Base-by-base conservation (phyloP, 129 eudicot species). In the Smallanthus sonchifolius region DNA sequence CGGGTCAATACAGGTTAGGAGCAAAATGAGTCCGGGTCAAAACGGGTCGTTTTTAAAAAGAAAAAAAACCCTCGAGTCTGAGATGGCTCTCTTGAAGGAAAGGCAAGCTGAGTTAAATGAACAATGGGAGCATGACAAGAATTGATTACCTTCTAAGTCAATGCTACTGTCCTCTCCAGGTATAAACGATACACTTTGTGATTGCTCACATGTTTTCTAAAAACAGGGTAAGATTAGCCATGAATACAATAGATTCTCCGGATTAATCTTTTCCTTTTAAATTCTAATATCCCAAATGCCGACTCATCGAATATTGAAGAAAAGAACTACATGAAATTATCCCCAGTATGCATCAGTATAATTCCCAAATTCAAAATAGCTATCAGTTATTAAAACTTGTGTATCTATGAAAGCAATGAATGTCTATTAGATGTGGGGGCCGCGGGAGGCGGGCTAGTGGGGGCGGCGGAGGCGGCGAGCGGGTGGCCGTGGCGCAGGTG, bases 81-180 rank as follows among this genome's bases (percentile, higher is more conserved):
- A 95, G 80, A 76, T 95, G 77, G 80, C 87, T 55, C 86, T 91
- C 51, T 86, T 95, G 66, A 95, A 95, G 82, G 78, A 86, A 73
- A 85, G 82, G 60, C 99, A 91, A 79, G 71, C 85, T 0, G 90
- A 88, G 81, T 77, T 95, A 76, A 95, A 67, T 72, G 86, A 82
- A 83, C 99, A 95, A 73, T 95, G 99, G 99, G 97, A 95, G 75
- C 97, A 86, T 72, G 99, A 95, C 74, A 95, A 87, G 79, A 70
- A 78, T 74, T n/a, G n/a, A n/a, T 10, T 9, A 43, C 3, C 15
- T 43, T 43, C 14, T 7, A 43, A 43, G 48, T 43, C 48, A 43
- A 7, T 43, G 48, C 3, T 43, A 43, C 14, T 43, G 48, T 43
- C 48, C 48, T 7, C 48, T 43, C 5, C 10, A 7, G 48, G 48